Conservation (phyloP, 2,329 filamentous ascomycete species). For the Ilyonectria robusta region DNA sequence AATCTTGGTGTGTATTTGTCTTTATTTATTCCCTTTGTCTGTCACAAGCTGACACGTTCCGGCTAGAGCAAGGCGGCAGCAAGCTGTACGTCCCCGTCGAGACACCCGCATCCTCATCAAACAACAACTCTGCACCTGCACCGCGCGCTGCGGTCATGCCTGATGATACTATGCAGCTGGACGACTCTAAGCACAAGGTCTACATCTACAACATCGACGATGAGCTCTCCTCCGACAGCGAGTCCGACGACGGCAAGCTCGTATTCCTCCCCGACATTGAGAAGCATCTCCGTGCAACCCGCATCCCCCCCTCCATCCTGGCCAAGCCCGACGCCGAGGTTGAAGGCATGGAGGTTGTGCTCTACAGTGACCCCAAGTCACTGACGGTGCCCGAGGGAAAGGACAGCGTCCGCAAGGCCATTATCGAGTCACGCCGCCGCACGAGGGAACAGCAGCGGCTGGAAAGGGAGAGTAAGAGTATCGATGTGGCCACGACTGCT, state of each 20-base stretch:
- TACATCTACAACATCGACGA: constrained; percentile 94
- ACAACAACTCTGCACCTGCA: constrained; percentile 29
- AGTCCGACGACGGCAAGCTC: constrained; percentile 69
- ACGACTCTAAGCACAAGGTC: constrained; percentile 88
- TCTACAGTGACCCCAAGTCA: constrained; percentile 86
- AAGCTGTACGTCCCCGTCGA: constrained; percentile 78
- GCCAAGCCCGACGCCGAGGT: constrained; percentile 68
- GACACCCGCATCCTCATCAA: constrained; percentile 52
- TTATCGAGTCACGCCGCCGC: constrained; percentile 82
- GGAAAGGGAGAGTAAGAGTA: constrained; percentile 51
- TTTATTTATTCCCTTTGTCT: neutral
- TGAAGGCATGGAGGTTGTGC: constrained; percentile 80
- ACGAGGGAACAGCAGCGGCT: constrained; percentile 71
- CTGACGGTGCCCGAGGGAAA: constrained; percentile 81
- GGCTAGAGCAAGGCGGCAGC: constrained; percentile 71
- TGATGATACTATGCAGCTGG: constrained; percentile 83
- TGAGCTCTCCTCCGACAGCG: constrained; percentile 75
- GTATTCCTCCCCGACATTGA: constrained; percentile 90
- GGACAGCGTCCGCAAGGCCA: constrained; percentile 85
- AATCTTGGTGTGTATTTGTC: constrained; percentile 76
- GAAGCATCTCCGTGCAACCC: constrained; percentile 80
- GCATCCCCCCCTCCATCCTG: constrained; percentile 77
- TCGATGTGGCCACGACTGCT: constrained; percentile 14
- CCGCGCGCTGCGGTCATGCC: constrained; percentile 37
- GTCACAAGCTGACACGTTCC: constrained; percentile 24